Percentiles rank a stretch among this genome's conserved stretches.
Evolutionary conservation across 1,284 basidiomycete genomes (phyloP).

Genomic region (Meira nashicola): DNA sequence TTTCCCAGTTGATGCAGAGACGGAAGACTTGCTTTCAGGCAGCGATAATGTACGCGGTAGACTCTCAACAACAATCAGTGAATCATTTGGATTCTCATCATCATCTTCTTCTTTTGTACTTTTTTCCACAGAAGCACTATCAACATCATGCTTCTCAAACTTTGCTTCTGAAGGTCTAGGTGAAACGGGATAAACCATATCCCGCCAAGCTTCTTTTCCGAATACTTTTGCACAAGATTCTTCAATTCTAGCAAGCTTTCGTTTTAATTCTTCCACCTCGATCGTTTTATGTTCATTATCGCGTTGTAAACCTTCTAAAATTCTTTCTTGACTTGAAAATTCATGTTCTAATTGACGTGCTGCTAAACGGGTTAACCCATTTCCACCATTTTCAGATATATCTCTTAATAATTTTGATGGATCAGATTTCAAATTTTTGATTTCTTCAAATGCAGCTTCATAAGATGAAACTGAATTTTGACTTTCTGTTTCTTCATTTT

Average conservation of each 20-base stretch:
- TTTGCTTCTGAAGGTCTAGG: not conserved
- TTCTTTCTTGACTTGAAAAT: constrained; percentile 39
- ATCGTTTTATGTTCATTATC: constrained; percentile 45
- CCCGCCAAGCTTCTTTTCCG: constrained; percentile 33
- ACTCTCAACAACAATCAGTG: no score
- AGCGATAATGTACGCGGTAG: no score
- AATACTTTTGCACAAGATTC: constrained; percentile 32
- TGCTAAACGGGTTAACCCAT: constrained; percentile 27
- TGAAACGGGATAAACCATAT: constrained; percentile 21
- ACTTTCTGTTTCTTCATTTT: no score
- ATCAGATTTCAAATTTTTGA: no score
- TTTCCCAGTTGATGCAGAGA: not conserved
- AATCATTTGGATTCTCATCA: not conserved
- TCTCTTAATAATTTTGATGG: no score
- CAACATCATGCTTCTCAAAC: not conserved
- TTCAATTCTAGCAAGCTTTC: constrained; percentile 33
- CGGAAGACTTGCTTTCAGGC: not conserved
- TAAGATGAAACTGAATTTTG: no score
- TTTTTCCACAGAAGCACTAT: not conserved
- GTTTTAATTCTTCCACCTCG: constrained; percentile 31
- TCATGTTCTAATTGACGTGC: constrained; percentile 39
- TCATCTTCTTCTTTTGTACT: not conserved
- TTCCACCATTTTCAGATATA: no score
- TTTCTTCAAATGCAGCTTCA: no score
- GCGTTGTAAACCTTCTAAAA: constrained; percentile 38